Base-by-base conservation (phyloP, 768 basidiomycete species). In the Multifurca ochricompacta region DNA sequence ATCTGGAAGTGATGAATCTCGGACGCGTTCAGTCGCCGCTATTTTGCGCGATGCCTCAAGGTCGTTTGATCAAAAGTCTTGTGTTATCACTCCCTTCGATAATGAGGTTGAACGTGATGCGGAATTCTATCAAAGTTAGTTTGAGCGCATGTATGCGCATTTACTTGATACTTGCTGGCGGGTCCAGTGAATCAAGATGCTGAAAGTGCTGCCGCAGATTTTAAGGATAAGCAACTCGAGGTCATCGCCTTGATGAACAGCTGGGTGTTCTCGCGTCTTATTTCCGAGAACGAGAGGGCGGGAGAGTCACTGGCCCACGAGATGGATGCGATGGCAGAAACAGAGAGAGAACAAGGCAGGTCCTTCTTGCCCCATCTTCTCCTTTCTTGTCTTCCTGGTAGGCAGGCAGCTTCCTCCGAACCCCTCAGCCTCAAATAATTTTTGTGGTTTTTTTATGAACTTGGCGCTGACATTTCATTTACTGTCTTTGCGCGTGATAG, bases 121-220 rank as follows among this genome's bases (percentile, higher is more conserved):
- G 0, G 66, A 66, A 40, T 71, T 70, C 59, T 52, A 68, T 32
- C 60, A 69, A 60, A 66, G 72, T 73, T 62, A 45, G 70, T 59
- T 56, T n/a, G 19, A 28, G 27, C 54, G 36, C 32, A 40, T 65
- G 56, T 59, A 60, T 62, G 62, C 61, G 62, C 52, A 37, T 35
- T 27, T 18, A 14, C 6, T n/a, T n/a, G n/a, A 25, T 16, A 21
- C 34, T 8, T 11, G 42, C 48, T n/a, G 10, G 11, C 16, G 19
- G 18, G 21, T 31, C 28, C 14, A 6, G n/a, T 42, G 13, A 18
- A 37, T 21, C 8, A n/a, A 16, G 18, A 27, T 14, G 32, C 39
- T 46, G 42, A 44, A 39, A 36, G 30, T 23, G 9, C n/a, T 10
- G n/a, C 48, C 28, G 18, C 49, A 61, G 60, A 51, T 13, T 13